Conservation (phyloP, 768 basidiomycete genomes). For the Leccinum olivaceopallidum region DNA sequence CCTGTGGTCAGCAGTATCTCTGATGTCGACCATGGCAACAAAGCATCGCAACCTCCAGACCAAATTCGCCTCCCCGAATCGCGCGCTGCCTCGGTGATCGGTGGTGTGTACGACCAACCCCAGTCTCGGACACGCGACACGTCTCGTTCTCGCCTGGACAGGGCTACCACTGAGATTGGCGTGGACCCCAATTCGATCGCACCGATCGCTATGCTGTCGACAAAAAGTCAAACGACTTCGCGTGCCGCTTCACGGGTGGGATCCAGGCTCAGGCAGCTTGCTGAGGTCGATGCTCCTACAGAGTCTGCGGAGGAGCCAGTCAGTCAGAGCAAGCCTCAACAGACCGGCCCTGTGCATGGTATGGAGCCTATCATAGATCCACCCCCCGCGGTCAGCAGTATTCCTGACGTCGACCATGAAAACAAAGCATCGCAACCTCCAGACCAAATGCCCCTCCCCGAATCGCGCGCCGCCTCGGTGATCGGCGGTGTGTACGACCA, state of each 20-base stretch:
- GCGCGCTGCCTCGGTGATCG: constrained; percentile 32
- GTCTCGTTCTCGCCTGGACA: constrained; percentile 16
- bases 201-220: constrained; percentile 6
- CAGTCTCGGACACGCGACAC: constrained; percentile 12
- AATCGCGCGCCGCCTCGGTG: constrained; percentile 25
- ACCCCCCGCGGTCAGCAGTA: constrained; percentile 9
- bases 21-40: constrained; percentile 14
- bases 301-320: neutral
- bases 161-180: constrained; percentile 11
- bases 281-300: constrained; percentile 1
- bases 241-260: constrained; percentile 6
- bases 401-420: constrained; percentile 16
- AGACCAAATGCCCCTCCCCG: constrained; percentile 28
- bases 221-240: constrained; percentile 2
- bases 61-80: constrained; percentile 29
- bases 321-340: constrained; percentile 1
- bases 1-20: constrained; percentile 9
- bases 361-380: constrained; percentile 13
- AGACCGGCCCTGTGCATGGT: neutral
- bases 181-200: constrained; percentile 5
- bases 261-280: constrained; percentile 6
- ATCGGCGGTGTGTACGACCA: too few relatives aligned
- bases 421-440: constrained; percentile 13
- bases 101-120: constrained; percentile 27
- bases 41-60: constrained; percentile 15